Conservation (phyloP, 1,284 basidiomycete genomes). For the Mycosarcoma mackinlayi region DNA sequence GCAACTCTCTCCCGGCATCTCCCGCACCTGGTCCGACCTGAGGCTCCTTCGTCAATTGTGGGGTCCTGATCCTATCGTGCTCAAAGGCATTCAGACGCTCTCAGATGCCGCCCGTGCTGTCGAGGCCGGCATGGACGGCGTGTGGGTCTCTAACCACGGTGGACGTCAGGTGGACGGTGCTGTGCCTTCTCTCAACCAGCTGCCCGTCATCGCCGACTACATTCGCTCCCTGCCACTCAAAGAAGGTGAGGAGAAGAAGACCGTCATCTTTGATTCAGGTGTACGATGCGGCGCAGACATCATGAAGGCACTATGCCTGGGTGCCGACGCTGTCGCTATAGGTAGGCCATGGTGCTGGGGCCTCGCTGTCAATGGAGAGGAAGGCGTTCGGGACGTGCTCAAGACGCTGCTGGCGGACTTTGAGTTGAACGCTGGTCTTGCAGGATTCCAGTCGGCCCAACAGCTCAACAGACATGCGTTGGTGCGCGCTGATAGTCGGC, state of each 20-base stretch:
- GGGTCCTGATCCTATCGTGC: slow-evolving; percentile 58
- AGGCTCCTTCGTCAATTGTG: slow-evolving; percentile 52
- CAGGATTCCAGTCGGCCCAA: slow-evolving; percentile 28
- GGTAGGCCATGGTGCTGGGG: slow-evolving; percentile 63
- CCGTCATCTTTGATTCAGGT: slow-evolving; percentile 62
- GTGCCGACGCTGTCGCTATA: slow-evolving; percentile 61
- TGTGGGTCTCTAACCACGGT: slow-evolving; percentile 65
- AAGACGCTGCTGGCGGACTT: slow-evolving; percentile 58
- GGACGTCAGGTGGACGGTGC: slow-evolving; percentile 65
- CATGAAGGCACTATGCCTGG: slow-evolving; percentile 61
- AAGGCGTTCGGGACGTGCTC: slow-evolving; percentile 59
- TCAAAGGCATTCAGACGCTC: slow-evolving; percentile 62
- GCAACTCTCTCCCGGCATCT: slow-evolving; percentile 56
- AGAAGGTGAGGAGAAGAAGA: slow-evolving; percentile 43
- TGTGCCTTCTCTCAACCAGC: slow-evolving; percentile 49
- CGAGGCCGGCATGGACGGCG: slow-evolving; percentile 59
- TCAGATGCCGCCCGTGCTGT: slow-evolving; percentile 58
- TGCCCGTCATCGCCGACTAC: slow-evolving; percentile 50
- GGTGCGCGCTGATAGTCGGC: slow-evolving; percentile 26
- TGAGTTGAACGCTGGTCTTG: slow-evolving; percentile 44
- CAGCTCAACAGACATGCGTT: slow-evolving; percentile 27
- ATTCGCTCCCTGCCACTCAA: slow-evolving; percentile 28
- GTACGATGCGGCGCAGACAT: slow-evolving; percentile 60
- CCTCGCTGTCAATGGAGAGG: slow-evolving; percentile 55
- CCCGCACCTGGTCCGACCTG: slow-evolving; percentile 61